Conservation (phyloP, 441 rosid genomes). For the Bruguiera hainesii region DNA sequence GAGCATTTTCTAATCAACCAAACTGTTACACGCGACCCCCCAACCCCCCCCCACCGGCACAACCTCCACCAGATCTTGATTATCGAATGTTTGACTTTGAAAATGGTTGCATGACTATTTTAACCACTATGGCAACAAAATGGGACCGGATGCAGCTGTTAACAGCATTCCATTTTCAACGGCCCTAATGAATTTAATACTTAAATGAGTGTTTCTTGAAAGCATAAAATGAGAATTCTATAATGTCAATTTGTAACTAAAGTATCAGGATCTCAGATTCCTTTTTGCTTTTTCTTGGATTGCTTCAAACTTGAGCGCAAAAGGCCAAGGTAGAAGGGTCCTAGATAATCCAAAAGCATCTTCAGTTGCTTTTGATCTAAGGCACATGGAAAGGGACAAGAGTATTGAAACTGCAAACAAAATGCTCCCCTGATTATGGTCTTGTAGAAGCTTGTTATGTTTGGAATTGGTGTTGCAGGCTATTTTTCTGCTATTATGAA, state of each 20-base stretch:
- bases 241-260: background rate
- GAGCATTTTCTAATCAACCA: no score
- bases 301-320: background rate
- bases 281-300: conserved; percentile 1
- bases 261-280: no score
- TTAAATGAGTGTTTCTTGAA: conserved; percentile 13
- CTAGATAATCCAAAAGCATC: conserved; percentile 1
- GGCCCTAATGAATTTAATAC: conserved; percentile 4
- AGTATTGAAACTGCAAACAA: background rate
- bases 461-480: no score
- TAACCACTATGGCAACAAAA: no score
- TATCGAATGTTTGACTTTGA: no score
- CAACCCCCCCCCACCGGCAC: no score
- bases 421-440: background rate
- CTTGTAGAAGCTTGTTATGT: no score
- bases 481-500: no score
- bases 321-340: background rate
- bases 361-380: conserved; percentile 10
- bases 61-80: no score
- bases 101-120: no score
- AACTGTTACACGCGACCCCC: no score
- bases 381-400: background rate
- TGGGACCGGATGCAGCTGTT: background rate
- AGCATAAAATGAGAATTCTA: conserved; percentile 6
- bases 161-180: conserved; percentile 2